phyloP scores from a whole-genome alignment of 495 filamentous ascomycete species.

The Xylaria castorea region DNA sequence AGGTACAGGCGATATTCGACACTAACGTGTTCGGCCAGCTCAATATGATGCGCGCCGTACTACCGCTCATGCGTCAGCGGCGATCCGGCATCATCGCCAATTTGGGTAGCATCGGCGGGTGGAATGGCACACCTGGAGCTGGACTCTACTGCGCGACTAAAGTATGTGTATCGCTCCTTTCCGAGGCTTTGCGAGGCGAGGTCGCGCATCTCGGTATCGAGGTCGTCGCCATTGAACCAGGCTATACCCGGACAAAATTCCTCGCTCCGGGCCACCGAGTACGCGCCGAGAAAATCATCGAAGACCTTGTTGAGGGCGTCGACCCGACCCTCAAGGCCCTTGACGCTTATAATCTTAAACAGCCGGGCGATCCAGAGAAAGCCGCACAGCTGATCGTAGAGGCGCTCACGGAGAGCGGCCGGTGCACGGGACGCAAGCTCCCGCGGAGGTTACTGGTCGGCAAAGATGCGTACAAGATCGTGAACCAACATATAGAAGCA shows the following conservation, averaged over 20 bases:
- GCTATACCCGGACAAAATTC: slow-evolving; percentile 2
- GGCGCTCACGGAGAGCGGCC: not conserved
- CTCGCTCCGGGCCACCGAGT: not conserved
- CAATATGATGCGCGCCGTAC: slow-evolving; percentile 51
- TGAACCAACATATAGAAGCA: not conserved
- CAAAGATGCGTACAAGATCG: slow-evolving; percentile 2
- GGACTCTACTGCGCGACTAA: slow-evolving; percentile 8
- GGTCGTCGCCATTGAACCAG: not conserved
- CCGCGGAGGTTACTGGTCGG: not conserved
- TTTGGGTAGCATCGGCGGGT: not conserved
- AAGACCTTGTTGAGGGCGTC: not conserved
- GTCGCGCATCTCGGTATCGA: not conserved
- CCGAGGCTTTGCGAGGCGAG: not conserved
- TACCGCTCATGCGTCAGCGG: slow-evolving; percentile 42
- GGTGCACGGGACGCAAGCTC: not conserved
- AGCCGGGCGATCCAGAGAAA: not conserved
- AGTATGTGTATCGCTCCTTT: not conserved
- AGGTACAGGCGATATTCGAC: slow-evolving; percentile 45
- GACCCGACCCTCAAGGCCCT: not conserved
- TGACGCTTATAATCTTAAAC: not conserved
- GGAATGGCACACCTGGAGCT: not conserved
- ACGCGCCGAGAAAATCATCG: not conserved
- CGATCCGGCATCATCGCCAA: not conserved
- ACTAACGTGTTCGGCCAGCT: slow-evolving; percentile 59
- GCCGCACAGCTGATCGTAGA: not conserved